A percentile compares a stretch with the other conserved stretches of the same genome.
phyloP scores from a whole-genome alignment of 257 asterid species.

The Striga asiatica region DNA sequence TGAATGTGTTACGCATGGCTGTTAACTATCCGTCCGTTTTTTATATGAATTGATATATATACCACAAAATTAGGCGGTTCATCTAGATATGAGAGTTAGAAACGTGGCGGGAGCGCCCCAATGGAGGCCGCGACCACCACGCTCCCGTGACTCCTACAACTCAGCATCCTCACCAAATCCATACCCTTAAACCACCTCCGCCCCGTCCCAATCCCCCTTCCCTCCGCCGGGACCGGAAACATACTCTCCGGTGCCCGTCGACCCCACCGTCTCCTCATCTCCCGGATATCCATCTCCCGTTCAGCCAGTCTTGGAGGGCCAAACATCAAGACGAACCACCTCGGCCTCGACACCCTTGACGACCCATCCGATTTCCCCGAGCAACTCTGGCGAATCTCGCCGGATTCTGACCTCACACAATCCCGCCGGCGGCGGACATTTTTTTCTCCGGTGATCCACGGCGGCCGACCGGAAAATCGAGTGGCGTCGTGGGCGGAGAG shows the following conservation, averaged over 20 bases:
- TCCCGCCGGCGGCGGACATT: background rate
- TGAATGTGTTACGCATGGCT: no score
- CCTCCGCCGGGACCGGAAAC: constrained; percentile 13
- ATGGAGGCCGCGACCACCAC: constrained; percentile 40
- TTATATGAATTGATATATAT: no score
- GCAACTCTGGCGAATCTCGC: constrained; percentile 22
- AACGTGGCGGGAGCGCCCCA: constrained; percentile 10
- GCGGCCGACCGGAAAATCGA: background rate
- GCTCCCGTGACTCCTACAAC: constrained; percentile 44
- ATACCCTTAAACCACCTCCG: constrained; percentile 31
- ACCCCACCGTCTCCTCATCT: constrained; percentile 42
- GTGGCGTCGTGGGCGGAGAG: constrained; percentile 24
- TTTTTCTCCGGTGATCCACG: background rate
- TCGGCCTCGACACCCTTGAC: constrained; percentile 6
- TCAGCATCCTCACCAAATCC: constrained; percentile 37
- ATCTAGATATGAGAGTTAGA: background rate
- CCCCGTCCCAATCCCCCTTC: constrained; percentile 8
- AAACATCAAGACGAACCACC: constrained; percentile 44
- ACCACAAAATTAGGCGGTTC: background rate
- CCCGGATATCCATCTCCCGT: constrained; percentile 46
- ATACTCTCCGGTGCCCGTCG: constrained; percentile 37
- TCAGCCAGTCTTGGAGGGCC: constrained; percentile 38
- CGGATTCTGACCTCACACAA: background rate
- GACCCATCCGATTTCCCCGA: constrained; percentile 14
- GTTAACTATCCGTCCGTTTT: no score